Conservation (phyloP, 2,329 filamentous ascomycete species). For the Huntiella decipiens region DNA sequence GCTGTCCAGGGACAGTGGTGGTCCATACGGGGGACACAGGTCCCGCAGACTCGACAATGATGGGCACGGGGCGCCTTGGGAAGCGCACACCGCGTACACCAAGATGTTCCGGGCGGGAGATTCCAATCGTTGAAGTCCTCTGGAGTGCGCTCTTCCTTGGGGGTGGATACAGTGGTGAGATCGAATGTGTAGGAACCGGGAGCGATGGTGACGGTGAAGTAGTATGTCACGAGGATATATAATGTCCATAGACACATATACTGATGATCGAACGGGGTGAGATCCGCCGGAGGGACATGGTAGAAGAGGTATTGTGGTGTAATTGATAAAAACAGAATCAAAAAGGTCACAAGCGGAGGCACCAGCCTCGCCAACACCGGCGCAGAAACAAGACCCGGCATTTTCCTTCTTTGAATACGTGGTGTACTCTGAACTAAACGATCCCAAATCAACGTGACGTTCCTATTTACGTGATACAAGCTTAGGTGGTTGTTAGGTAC, state of each 20-base stretch:
- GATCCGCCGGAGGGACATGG: constrained; percentile 39
- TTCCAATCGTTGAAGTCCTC: constrained; percentile 10
- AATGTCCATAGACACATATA: constrained; percentile 47
- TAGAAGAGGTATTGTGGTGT: constrained; percentile 54
- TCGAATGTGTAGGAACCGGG: constrained; percentile 34
- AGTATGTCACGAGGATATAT: constrained; percentile 52
- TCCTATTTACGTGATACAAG: too few species aligned
- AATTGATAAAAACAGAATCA: constrained; percentile 54
- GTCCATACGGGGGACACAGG: constrained; percentile 66
- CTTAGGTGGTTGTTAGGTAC: too few species aligned
- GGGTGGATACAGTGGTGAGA: constrained; percentile 11
- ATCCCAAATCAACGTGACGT: too few species aligned
- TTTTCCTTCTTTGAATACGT: too few species aligned
- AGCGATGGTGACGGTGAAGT: constrained; percentile 36
- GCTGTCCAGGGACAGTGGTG: constrained; percentile 74
- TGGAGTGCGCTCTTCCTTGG: constrained; percentile 11
- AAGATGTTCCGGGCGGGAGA: constrained; percentile 21
- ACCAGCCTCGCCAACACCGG: constrained; percentile 28
- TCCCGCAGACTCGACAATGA: constrained; percentile 59
- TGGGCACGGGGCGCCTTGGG: constrained; percentile 62
- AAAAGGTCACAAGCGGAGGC: constrained; percentile 45
- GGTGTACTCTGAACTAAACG: too few species aligned
- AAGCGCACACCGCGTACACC: constrained; percentile 59
- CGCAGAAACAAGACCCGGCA: constrained; percentile 24
- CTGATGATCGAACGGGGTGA: constrained; percentile 35